Conservation (phyloP, 495 filamentous ascomycete genomes). For the Daldinia bambusicola region DNA sequence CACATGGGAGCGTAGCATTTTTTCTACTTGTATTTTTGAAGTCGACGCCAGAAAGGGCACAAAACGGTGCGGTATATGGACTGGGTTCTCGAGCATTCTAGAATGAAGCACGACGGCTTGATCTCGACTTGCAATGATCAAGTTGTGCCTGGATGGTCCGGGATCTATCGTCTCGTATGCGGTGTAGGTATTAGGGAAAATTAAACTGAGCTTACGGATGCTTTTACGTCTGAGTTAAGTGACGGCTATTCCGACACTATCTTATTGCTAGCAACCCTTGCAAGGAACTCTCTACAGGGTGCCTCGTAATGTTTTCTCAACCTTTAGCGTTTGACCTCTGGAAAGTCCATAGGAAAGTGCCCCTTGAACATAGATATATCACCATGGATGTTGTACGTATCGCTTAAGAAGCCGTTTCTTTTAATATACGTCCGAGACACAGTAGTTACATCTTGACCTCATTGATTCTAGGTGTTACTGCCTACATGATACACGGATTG, state of each 20-base stretch:
- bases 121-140: background rate
- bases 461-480: background rate
- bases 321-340: no score
- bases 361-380: background rate
- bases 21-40: constrained; percentile 14
- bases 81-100: constrained; percentile 8
- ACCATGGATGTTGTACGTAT: background rate
- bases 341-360: background rate
- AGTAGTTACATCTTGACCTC: background rate
- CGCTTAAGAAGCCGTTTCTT: background rate
- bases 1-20: constrained; percentile 6
- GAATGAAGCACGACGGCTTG: constrained; percentile 1
- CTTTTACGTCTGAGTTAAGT: background rate
- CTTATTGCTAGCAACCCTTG: background rate
- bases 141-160: no score
- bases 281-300: background rate
- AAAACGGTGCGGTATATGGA: constrained; percentile 23
- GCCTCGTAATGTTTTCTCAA: background rate
- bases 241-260: background rate
- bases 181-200: constrained; percentile 6
- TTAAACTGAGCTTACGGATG: background rate
- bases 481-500: no score
- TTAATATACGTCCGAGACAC: background rate
- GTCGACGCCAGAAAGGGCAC: background rate
- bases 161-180: background rate